Evolutionary conservation across 2,329 filamentous ascomycete genomes (phyloP).

Genomic region (Fusarium domesticum): DNA sequence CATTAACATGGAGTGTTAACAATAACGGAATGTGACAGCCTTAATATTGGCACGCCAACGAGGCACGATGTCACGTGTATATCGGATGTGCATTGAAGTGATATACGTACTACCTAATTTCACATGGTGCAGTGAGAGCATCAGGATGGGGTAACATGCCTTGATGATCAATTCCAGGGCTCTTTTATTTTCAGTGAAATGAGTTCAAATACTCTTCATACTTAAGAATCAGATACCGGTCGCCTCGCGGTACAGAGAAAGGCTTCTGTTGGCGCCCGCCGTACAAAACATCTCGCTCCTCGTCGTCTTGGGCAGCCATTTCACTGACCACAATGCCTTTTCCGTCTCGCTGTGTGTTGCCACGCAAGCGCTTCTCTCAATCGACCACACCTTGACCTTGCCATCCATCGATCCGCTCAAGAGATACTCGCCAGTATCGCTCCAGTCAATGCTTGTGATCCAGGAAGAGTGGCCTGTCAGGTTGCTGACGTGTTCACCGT

Average conservation of each 20-base stretch:
- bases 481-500: conserved; percentile 89
- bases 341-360: conserved; percentile 92
- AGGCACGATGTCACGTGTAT: conserved; percentile 50
- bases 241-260: conserved; percentile 83
- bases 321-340: conserved; percentile 77
- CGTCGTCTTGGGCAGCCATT: conserved; percentile 73
- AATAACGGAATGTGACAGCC: conserved; percentile 22
- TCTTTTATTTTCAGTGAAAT: not conserved
- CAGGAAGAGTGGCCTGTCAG: conserved; percentile 76
- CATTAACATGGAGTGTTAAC: conserved; percentile 12
- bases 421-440: conserved; percentile 84
- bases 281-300: conserved; percentile 73
- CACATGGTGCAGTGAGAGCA: no score
- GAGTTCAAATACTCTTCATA: not conserved
- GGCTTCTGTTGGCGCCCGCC: conserved; percentile 70
- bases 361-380: conserved; percentile 79
- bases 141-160: not conserved
- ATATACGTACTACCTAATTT: not conserved
- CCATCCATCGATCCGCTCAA: conserved; percentile 87
- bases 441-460: conserved; percentile 93
- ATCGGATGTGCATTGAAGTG: not conserved
- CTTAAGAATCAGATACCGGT: conserved; percentile 35
- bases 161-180: not conserved
- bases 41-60: conserved; percentile 54
- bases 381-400: conserved; percentile 93